A percentile compares a stretch with the other conserved stretches of the same genome.
Conservation (phyloP, 805 yeast genomes). For the Nakazawaea ambrosiae region DNA sequence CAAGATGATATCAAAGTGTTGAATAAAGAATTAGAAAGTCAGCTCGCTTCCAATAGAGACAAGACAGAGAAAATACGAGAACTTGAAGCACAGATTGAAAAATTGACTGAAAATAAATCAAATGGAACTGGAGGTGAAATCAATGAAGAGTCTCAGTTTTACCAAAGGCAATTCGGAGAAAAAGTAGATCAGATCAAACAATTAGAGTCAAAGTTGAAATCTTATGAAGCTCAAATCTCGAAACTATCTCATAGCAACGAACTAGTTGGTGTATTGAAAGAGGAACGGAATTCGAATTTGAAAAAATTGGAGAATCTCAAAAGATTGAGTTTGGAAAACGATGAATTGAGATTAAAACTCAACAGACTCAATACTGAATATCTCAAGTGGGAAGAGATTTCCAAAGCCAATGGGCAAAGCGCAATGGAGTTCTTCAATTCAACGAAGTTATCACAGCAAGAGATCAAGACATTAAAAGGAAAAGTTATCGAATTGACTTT, state of each 20-base stretch:
- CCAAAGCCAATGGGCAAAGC: background rate
- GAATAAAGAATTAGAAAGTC: background rate
- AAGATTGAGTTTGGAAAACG: background rate
- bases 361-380: background rate
- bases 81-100: background rate
- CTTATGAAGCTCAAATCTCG: background rate
- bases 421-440: background rate
- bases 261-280: constrained; percentile 8
- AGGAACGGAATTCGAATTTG: constrained; percentile 1
- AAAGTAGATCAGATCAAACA: constrained; percentile 2
- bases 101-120: background rate
- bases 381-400: background rate
- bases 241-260: background rate
- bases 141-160: constrained; percentile 4
- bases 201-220: background rate
- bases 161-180: constrained; percentile 1
- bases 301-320: constrained; percentile 1
- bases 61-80: background rate
- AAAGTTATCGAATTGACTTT: background rate
- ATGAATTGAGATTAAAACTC: background rate
- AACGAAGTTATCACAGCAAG: background rate
- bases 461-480: constrained; percentile 2
- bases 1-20: background rate
- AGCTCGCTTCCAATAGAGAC: background rate
- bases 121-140: background rate